Evolutionary conservation across 106 monocot genomes (phyloP), one percentile per base, ranked within the genome.

Genomic region (Dendrobium huoshanense): DNA sequence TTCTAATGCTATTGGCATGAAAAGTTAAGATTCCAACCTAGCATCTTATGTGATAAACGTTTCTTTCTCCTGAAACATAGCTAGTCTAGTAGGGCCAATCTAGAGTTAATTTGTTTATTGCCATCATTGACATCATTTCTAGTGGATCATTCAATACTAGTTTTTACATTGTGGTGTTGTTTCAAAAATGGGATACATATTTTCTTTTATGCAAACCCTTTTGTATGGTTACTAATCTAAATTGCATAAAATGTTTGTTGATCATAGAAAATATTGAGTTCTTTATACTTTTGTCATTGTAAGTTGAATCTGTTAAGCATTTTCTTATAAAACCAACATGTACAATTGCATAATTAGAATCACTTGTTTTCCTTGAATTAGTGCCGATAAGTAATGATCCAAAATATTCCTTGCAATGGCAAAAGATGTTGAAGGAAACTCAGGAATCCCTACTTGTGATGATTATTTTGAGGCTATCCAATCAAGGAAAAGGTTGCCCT

Each of bases 391-490:
- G 8, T 33, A 22, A 37, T 37, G 70, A 70, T 70, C 29, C 70
- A 70, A n/a, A 22, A 15, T 19, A 51, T 83, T 3, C 82, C 31
- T 77, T 75, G 86, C 79, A 58, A 96, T 96, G 94, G 87, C 90
- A 61, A 65, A 90, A 11, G 22, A 49, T 73, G 41, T 48, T 67
- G 79, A 85, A 54, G 72, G 17, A 56, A 81, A 19, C 37, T 84
- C 91, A 48, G 86, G 70, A 67, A 81, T 95, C 49, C 95, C 87
- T 78, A 85, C 83, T 41, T 91, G 89, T 78, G 99, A 95, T 87
- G 83, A 87, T 16, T 99, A 99, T 73, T 99, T 99, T 87, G 93
- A 93, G 47, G 68, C 80, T 17, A 95, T 99, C 61, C 92, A 99
- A 42, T 79, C 86, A 27, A 99, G 91, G 67, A 99, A 99, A 84